Evolutionary conservation across 345 rosid genomes (phyloP), one percentile per base, ranked within the genome.

Genomic region (Combretum micranthum): DNA sequence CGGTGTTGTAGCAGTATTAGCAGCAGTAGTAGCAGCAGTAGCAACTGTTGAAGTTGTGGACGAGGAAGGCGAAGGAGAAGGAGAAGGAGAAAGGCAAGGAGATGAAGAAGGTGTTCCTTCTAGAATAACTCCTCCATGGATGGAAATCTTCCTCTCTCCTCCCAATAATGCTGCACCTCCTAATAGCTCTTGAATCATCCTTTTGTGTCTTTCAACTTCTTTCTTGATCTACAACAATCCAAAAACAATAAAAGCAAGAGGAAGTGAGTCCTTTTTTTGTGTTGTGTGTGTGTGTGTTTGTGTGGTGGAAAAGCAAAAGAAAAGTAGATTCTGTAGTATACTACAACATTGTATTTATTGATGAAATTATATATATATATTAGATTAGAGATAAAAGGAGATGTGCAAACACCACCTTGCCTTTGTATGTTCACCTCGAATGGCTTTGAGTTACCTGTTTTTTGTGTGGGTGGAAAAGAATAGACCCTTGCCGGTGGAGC

Each of bases 111-210:
- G 66, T 0, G 73, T 63, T 60, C 72, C 83, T 56, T 81, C 78
- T 46, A 84, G 67, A 64, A 75, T 73, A 62, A 65, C 67, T 55
- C 62, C 56, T 42, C 76, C 82, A 64, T 17, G 48, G 60, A 72
- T 44, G 66, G 80, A 53, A 56, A 67, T 43, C 60, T 63, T 76
- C 69, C 75, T 75, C 58, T 71, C 78, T 52, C 78, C 80, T 44
- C 74, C 76, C 54, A 79, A 57, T 45, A 80, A 55, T 32, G 70
- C 47, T 45, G 77, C 62, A 54, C 73, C 80, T 20, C 88, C 88
- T 13, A 85, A 61, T 60, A 82, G 81, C 57, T 82, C 88, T 67
- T 82, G 92, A 72, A 85, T 82, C 92, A 85, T 85, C 69, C 65
- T 13, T 51, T n/a, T 48, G 42, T 20, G 42, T 20, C 48, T 53